These are phyloP conservation scores for Diversispora epigaea DNA, from an alignment of 192 early-diverging fungal genomes.

Conservation along the genomic window DNA sequence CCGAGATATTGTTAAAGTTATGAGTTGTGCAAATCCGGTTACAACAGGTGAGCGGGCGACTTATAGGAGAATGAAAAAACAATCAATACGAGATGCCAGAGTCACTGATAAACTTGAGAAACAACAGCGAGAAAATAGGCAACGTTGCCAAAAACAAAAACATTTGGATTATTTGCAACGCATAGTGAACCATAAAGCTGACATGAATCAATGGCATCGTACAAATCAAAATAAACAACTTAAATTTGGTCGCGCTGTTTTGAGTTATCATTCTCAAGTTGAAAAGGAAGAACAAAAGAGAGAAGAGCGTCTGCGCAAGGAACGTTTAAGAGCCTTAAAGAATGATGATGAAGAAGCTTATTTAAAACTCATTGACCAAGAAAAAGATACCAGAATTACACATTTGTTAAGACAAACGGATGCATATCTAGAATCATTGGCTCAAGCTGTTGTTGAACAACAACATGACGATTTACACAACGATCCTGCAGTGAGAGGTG, in stretches of 20 bases:
- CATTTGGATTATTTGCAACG: conserved; percentile 77
- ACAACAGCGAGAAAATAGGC: conserved; percentile 83
- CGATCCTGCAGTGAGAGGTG: conserved; percentile 44
- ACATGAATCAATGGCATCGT: conserved; percentile 67
- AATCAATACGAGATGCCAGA: conserved; percentile 78
- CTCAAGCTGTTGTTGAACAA: conserved; percentile 83
- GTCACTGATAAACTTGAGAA: conserved; percentile 89
- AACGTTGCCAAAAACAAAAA: conserved; percentile 81
- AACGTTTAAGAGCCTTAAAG: conserved; percentile 95
- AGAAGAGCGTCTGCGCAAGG: conserved; percentile 77
- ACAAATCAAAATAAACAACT: conserved; percentile 64
- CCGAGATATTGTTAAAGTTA: conserved; percentile 70
- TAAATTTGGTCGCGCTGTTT: conserved; percentile 75
- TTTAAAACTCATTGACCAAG: conserved; percentile 89
- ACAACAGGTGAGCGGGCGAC: conserved; percentile 76
- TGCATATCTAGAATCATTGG: conserved; percentile 78
- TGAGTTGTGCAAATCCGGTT: conserved; percentile 75
- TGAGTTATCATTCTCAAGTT: conserved; percentile 74
- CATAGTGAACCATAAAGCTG: conserved; percentile 74
- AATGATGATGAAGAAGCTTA: conserved; percentile 98
- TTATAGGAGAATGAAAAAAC: conserved; percentile 80
- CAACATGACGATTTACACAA: conserved; percentile 57
- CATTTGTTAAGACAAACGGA: conserved; percentile 90
- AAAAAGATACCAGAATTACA: conserved; percentile 94
- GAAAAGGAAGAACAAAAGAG: conserved; percentile 96